Base-by-base conservation (phyloP, 2,329 filamentous ascomycete species). In the Hymenoscyphus fraxineus region DNA sequence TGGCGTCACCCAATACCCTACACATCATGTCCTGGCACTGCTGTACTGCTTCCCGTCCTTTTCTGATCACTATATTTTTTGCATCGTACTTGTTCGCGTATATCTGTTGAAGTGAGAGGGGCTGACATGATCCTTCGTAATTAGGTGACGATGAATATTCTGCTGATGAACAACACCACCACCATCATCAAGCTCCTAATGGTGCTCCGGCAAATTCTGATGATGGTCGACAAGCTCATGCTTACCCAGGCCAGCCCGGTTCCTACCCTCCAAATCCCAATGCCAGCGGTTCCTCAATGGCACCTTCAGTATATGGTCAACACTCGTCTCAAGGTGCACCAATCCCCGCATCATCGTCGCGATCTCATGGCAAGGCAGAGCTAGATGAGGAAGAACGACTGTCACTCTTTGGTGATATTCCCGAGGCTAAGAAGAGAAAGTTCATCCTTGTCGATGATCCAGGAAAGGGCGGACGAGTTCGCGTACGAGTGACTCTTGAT, bases 361-460 rank as follows among this genome's bases (percentile, higher is more conserved):
- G 64, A 35, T 66, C 64, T 12, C 66, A 68, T 35, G 59, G 61
- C 15, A 69, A 69, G 54, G 60, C 78, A 77, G 57, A 75, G 74
- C 60, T 76, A 73, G 67, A 76, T 73, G 72, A 78, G 75, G 71
- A 78, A 74, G 84, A 85, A 66, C 80, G 89, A 61, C 84, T 87
- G 16, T 87, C 88, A 59, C 85, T 97, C 56, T 97, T 97, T 76
- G 92, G 92, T 59, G 90, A 95, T 69, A 85, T 97, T 61, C 93
- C 93, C 1, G 92, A 95, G 73, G 88, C 89, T 61, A 97, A 96
- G 80, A 92, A 92, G 74, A 90, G 94, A 75, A 98, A 97, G 78
- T 98, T 98, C 77, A 97, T 98, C 71, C 85, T 98, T 10, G 93
- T 98, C 35, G 93, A 97, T 70, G 94, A 98, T 76, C 88, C 87